Conservation (phyloP, 164 flowering plant genomes). For the Dillenia suffruticosa region DNA sequence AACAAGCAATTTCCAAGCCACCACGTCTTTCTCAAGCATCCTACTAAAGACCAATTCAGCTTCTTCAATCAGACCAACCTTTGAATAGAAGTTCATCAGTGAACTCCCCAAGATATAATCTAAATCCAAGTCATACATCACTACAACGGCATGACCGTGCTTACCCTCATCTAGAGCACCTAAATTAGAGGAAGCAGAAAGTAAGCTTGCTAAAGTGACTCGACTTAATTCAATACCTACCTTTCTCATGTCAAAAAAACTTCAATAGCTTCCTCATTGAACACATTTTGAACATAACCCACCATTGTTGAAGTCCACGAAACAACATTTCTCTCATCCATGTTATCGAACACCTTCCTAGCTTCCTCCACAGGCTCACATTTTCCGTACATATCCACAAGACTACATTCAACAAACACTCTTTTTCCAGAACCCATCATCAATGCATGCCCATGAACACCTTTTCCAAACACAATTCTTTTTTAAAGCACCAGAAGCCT, state of each 20-base stretch:
- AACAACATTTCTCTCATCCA: constrained; percentile 49
- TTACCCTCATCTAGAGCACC: constrained; percentile 59
- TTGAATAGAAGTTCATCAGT: constrained; percentile 61
- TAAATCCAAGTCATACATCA: constrained; percentile 44
- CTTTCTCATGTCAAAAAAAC: constrained; percentile 60
- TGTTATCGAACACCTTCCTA: constrained; percentile 49
- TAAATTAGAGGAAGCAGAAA: constrained; percentile 66
- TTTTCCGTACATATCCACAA: constrained; percentile 82
- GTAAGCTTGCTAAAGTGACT: constrained; percentile 53
- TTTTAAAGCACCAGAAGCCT: constrained; percentile 60
- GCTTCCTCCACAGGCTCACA: constrained; percentile 59
- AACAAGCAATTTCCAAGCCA: constrained; percentile 72
- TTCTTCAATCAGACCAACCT: constrained; percentile 47
- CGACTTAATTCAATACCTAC: constrained; percentile 55
- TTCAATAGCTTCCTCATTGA: constrained; percentile 51
- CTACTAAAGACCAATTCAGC: constrained; percentile 47
- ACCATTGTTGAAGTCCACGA: constrained; percentile 76
- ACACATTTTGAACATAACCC: constrained; percentile 58
- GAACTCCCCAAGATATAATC: constrained; percentile 62
- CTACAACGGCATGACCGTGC: constrained; percentile 68
- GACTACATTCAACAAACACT: constrained; percentile 64
- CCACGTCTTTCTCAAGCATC: constrained; percentile 57
- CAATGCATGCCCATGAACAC: constrained; percentile 66
- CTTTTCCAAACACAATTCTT: constrained; percentile 46
- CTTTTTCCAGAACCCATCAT: constrained; percentile 53